Conservation (phyloP, 495 filamentous ascomycete species). For the Lichina pygmaea region DNA sequence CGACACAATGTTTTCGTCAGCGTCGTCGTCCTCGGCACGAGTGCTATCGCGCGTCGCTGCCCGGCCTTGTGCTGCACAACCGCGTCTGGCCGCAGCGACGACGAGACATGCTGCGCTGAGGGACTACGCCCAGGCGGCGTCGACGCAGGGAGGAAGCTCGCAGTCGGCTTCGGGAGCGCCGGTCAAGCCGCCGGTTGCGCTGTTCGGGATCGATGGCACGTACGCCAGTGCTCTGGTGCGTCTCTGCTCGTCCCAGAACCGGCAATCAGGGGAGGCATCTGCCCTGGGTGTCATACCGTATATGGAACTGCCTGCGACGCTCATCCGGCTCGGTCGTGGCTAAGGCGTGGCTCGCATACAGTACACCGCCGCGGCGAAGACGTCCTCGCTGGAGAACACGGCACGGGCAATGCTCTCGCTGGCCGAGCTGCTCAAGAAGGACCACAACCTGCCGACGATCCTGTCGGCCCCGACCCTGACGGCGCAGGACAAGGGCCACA, state of each 20-base stretch:
- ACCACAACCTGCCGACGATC: slow-evolving; percentile 49
- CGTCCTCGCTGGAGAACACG: slow-evolving; percentile 51
- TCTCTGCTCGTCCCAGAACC: neutral
- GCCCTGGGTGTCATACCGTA: neutral
- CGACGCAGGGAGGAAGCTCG: slow-evolving; percentile 11
- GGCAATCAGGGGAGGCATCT: neutral
- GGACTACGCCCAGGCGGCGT: slow-evolving; percentile 41
- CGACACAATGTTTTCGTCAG: no score
- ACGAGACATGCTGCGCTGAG: slow-evolving; percentile 9
- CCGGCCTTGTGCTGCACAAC: neutral
- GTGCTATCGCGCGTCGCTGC: no score
- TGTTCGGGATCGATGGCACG: slow-evolving; percentile 91
- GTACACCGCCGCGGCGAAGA: slow-evolving; percentile 91
- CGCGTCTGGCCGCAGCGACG: neutral
- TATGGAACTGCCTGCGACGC: slow-evolving; percentile 3
- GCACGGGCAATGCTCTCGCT: slow-evolving; percentile 49
- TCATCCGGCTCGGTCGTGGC: slow-evolving; percentile 9
- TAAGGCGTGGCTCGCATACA: slow-evolving; percentile 15
- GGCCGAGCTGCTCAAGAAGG: slow-evolving; percentile 42
- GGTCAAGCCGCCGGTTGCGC: slow-evolving; percentile 59
- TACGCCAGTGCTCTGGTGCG: slow-evolving; percentile 95
- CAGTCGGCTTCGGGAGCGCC: slow-evolving; percentile 9
- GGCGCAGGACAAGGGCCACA: slow-evolving; percentile 49
- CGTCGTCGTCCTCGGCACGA: no score
- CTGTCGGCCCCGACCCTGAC: slow-evolving; percentile 58